phyloP scores from a whole-genome alignment of 208 protist genomes.

The Wallacemonas sp. region DNA sequence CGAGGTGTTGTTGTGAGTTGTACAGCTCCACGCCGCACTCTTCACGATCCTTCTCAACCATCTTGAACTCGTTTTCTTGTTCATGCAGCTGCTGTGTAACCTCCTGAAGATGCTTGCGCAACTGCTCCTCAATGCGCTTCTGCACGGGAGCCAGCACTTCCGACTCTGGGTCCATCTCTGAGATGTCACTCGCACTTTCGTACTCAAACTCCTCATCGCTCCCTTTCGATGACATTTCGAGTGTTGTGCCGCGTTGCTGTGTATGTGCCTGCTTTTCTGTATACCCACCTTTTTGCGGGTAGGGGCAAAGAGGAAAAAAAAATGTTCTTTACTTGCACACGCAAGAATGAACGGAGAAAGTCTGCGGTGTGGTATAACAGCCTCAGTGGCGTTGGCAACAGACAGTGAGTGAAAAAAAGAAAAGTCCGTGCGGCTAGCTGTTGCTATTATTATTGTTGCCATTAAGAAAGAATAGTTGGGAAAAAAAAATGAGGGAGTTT shows the following conservation, averaged over 20 bases:
- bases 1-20: slow-evolving; percentile 93
- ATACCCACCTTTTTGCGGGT: not conserved
- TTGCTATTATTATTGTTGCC: too few relatives aligned
- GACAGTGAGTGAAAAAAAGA: too few relatives aligned
- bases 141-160: slow-evolving; percentile 83
- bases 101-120: slow-evolving; percentile 85
- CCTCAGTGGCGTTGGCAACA: too few relatives aligned
- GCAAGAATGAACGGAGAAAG: too few relatives aligned
- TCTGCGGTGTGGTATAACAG: too few relatives aligned
- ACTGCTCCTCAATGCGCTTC: slow-evolving; percentile 86
- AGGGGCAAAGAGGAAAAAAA: not conserved
- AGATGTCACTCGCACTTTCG: slow-evolving; percentile 79
- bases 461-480: not conserved
- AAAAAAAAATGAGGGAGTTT: not conserved
- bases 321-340: too few relatives aligned
- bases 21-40: slow-evolving; percentile 94
- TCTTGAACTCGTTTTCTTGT: slow-evolving; percentile 71
- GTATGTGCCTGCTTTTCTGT: not conserved
- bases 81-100: slow-evolving; percentile 84
- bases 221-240: slow-evolving; percentile 24
- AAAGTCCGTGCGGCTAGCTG: too few relatives aligned
- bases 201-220: slow-evolving; percentile 43
- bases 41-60: slow-evolving; percentile 83
- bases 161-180: slow-evolving; percentile 89
- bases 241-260: too few relatives aligned